Evolutionary conservation across 2,329 filamentous ascomycete genomes (phyloP).

Genomic region (Dactylellina parvicollis): DNA sequence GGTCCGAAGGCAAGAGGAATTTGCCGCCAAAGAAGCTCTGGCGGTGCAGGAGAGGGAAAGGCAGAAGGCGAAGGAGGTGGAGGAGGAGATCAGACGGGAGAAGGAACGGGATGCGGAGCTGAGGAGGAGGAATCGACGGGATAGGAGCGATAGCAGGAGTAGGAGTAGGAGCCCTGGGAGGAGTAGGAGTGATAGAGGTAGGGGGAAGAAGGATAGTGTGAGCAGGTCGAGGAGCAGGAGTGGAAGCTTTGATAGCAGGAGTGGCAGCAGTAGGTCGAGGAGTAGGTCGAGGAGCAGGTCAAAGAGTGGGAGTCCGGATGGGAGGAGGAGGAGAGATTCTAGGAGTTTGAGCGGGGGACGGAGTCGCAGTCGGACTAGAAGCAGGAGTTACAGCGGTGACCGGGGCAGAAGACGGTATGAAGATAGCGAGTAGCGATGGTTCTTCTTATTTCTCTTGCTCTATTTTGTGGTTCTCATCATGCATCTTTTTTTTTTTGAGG

Average conservation of each 20-base stretch:
- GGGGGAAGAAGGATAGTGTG: conserved; percentile 10
- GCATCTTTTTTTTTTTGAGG: neutral
- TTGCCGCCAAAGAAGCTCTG: conserved; percentile 39
- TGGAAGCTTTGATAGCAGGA: neutral
- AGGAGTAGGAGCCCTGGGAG: conserved; percentile 32
- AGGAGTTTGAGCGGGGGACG: conserved; percentile 28
- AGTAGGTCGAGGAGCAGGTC: conserved; percentile 11
- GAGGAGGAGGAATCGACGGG: conserved; percentile 36
- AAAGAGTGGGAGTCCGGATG: conserved; percentile 9
- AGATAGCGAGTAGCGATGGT: conserved; percentile 32
- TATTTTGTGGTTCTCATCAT: neutral
- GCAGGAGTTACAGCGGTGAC: conserved; percentile 46
- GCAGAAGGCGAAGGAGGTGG: conserved; percentile 59
- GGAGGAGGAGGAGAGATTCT: conserved; percentile 34
- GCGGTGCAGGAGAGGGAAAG: conserved; percentile 60
- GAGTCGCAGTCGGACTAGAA: conserved; percentile 34
- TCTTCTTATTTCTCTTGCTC: neutral
- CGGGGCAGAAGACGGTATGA: conserved; percentile 36
- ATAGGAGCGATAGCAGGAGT: conserved; percentile 37
- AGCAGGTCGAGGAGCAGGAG: conserved; percentile 43
- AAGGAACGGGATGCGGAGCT: conserved; percentile 46
- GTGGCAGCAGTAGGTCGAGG: neutral
- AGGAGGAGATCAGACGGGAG: conserved; percentile 56
- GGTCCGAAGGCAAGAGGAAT: conserved; percentile 64
- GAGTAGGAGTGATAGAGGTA: conserved; percentile 23